Percentiles rank a stretch among this genome's conserved stretches.
Evolutionary conservation across 2,329 filamentous ascomycete genomes (phyloP).

Genomic region (Plectosphaerella sp.): DNA sequence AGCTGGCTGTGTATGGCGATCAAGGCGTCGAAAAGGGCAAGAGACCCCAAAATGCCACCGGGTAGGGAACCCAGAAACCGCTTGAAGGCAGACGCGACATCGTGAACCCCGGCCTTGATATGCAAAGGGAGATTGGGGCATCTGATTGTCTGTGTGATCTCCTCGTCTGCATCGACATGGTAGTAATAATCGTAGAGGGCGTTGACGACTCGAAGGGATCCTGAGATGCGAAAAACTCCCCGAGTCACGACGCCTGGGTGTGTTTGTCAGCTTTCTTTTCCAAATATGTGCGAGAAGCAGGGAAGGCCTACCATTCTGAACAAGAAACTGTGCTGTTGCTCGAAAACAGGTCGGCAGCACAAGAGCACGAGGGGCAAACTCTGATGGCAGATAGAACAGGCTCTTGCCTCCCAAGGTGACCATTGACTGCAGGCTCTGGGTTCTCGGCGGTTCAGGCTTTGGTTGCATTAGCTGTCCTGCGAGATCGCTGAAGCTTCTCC

Average conservation of each 20-base stretch:
- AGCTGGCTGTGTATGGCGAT: conserved; percentile 57
- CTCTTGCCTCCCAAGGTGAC: conserved; percentile 61
- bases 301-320: conserved; percentile 48
- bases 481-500: conserved; percentile 52
- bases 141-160: conserved; percentile 53
- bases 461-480: conserved; percentile 39
- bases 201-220: conserved; percentile 51
- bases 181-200: conserved; percentile 62
- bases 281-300: too few species aligned
- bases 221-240: conserved; percentile 61
- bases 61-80: conserved; percentile 58
- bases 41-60: conserved; percentile 61
- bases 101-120: conserved; percentile 55
- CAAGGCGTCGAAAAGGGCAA: conserved; percentile 57
- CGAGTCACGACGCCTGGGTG: conserved; percentile 35
- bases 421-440: conserved; percentile 51
- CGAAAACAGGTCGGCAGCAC: conserved; percentile 62
- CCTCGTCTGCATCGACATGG: conserved; percentile 37
- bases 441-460: conserved; percentile 40
- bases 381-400: conserved; percentile 53
- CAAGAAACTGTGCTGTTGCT: conserved; percentile 60
- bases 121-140: conserved; percentile 56
- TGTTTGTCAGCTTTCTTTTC: conserved; percentile 10
- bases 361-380: conserved; percentile 53
- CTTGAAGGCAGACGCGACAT: conserved; percentile 66